Evolutionary conservation across 2,329 filamentous ascomycete species (phyloP).

Genomic region (Sclerotinia trifoliorum): DNA sequence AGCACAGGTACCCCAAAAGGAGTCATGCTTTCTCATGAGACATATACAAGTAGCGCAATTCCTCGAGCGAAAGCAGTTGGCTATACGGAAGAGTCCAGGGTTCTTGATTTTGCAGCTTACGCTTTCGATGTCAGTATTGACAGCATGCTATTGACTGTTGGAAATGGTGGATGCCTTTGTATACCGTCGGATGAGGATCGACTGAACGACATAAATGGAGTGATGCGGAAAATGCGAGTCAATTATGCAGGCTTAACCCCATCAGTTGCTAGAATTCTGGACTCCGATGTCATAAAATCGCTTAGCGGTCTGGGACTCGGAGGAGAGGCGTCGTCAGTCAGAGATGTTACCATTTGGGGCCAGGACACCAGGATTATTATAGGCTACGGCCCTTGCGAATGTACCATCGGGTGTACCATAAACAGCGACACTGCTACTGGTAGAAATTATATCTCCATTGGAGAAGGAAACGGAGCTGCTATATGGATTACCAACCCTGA

Average conservation of each 20-base stretch:
- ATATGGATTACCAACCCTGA: slow-evolving; percentile 43
- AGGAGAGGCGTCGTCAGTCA: slow-evolving; percentile 42
- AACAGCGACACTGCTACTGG: slow-evolving; percentile 25
- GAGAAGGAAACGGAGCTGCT: slow-evolving; percentile 28
- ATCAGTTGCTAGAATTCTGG: slow-evolving; percentile 35
- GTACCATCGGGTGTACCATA: slow-evolving; percentile 24
- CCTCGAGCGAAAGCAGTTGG: slow-evolving; percentile 24
- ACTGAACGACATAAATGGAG: slow-evolving; percentile 42
- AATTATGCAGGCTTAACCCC: slow-evolving; percentile 37
- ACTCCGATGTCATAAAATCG: slow-evolving; percentile 31
- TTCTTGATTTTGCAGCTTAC: slow-evolving; percentile 39
- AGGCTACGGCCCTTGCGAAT: slow-evolving; percentile 44
- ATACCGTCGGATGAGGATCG: slow-evolving; percentile 43
- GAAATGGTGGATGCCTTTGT: slow-evolving; percentile 45
- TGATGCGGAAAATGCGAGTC: slow-evolving; percentile 32
- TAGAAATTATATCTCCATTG: slow-evolving; percentile 23
- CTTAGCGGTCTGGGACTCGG: slow-evolving; percentile 34
- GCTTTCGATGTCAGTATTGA: slow-evolving; percentile 44
- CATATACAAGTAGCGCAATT: slow-evolving; percentile 19
- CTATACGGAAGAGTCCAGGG: slow-evolving; percentile 23
- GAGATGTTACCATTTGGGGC: slow-evolving; percentile 43
- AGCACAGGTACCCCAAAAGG: slow-evolving; percentile 37
- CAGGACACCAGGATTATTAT: slow-evolving; percentile 43
- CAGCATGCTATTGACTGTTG: slow-evolving; percentile 37
- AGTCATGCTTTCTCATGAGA: slow-evolving; percentile 33